Evolutionary conservation across 1,284 basidiomycete species (phyloP), one percentile per base, ranked within the genome.

Genomic region (Macrocystidia cucumis): DNA sequence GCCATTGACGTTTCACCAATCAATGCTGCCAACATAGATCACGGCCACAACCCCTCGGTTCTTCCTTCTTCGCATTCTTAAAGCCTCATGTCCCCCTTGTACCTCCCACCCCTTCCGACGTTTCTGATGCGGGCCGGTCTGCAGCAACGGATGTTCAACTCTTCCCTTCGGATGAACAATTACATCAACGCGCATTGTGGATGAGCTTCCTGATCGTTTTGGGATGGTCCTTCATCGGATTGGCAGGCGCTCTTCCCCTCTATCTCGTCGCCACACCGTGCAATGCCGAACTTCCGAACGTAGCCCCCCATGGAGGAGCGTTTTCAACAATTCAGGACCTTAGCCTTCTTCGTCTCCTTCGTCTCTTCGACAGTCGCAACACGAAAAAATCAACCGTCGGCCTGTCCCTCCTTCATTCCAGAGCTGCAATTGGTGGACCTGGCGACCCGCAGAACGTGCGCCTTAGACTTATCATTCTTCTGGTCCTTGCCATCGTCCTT

Each of bases 241-340:
- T 89, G 5, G 73, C 55, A 8, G 79, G 72, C 5, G 74, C 73
- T 11, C 64, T 90, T 9, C 85, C 86, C 2, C 54, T 89, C 9
- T 86, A 86, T 50, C 60, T 84, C 41, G 69, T 82, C 31, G 60
- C 66, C 16, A 76, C 67, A 0, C 82, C 85, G 1, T 89, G 85
- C 55, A 57, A 86, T 20, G 71, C 70, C 2, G 48, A 73, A 12
- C 70, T 72, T 1, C 61, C 67, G 4, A 54, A 63, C 0, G 45
- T 59, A 0, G 60, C 72, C 6, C 45, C 48, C 4, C 78, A 68
- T 40, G 66, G 65, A 16, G 85, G 86, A 2, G 63, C 67, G 3
- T 77, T 75, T 40, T 83, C 82, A 2, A 72, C 71, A 0, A 59
- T 89, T 11, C 75, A 83, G 38, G 84, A 90, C 49, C 68, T 90